Conservation (phyloP, 306 rosid species). For the Coriaria nepalensis region DNA sequence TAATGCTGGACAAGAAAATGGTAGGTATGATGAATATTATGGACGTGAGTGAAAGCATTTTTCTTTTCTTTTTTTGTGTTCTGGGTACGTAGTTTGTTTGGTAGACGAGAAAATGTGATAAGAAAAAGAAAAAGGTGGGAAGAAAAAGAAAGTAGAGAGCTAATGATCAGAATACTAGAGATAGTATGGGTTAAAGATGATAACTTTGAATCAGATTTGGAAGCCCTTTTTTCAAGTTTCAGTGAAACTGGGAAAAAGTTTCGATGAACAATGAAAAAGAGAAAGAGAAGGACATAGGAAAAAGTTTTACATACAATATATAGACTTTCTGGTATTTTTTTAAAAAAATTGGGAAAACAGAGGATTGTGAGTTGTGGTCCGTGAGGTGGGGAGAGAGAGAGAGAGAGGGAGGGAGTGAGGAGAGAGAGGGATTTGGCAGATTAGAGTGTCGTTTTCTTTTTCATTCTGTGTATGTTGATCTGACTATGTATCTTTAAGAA, state of each 20-base stretch:
- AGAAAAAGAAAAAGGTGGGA: constrained; percentile 4
- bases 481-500: too few relatives aligned
- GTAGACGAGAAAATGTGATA: not conserved
- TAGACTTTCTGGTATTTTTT: too few relatives aligned
- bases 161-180: too few relatives aligned
- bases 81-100: not conserved
- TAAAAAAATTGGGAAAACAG: too few relatives aligned
- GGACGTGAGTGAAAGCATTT: constrained; percentile 30
- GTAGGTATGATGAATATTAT: constrained; percentile 3
- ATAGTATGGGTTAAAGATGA: constrained; percentile 1
- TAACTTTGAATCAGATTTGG: constrained; percentile 7
- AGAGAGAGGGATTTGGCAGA: not conserved
- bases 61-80: not conserved
- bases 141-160: not conserved
- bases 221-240: not conserved
- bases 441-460: too few relatives aligned
- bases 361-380: not conserved
- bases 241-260: constrained; percentile 12
- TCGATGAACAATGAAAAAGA: too few relatives aligned
- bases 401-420: not conserved
- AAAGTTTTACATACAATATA: too few relatives aligned
- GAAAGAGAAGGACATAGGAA: too few relatives aligned
- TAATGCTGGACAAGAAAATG: constrained; percentile 9
- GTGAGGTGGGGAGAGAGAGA: not conserved
- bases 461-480: too few relatives aligned